Conservation (phyloP, 2,329 filamentous ascomycete genomes). For the Paecilomyces fulvus region DNA sequence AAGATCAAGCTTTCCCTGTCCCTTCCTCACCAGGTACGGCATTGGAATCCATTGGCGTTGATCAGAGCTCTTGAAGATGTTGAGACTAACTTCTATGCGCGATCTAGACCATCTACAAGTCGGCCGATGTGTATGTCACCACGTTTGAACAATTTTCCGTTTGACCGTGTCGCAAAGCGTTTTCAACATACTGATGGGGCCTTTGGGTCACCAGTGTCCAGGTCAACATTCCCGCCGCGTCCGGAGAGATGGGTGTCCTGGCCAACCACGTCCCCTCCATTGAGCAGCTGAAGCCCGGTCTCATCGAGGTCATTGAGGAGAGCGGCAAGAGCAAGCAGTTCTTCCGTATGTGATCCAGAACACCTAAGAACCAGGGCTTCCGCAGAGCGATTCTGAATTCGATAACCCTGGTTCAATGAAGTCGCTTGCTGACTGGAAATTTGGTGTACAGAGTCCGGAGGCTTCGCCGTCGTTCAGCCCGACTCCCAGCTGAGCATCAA, state of each 20-base stretch:
- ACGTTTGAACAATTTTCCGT: neutral
- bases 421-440: slow-evolving; percentile 8
- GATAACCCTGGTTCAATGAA: slow-evolving; percentile 9
- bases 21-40: slow-evolving; percentile 93
- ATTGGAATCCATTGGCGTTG: slow-evolving; percentile 7
- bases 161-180: slow-evolving; percentile 1
- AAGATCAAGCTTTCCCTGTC: slow-evolving; percentile 98
- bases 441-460: slow-evolving; percentile 67
- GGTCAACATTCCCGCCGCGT: slow-evolving; percentile 97
- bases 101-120: slow-evolving; percentile 59
- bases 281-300: slow-evolving; percentile 95
- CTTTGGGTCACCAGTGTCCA: slow-evolving; percentile 66
- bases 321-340: slow-evolving; percentile 83
- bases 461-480: slow-evolving; percentile 94
- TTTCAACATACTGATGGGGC: slow-evolving; percentile 44
- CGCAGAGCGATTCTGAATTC: neutral
- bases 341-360: slow-evolving; percentile 66
- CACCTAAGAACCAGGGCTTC: neutral
- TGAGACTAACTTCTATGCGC: slow-evolving; percentile 15
- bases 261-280: slow-evolving; percentile 98
- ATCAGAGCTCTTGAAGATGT: slow-evolving; percentile 1
- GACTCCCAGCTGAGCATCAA: slow-evolving; percentile 95
- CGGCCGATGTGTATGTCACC: slow-evolving; percentile 57
- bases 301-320: slow-evolving; percentile 95
- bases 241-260: slow-evolving; percentile 98